Base-by-base conservation (phyloP, 257 asterid species). In the Schizonepeta tenuifolia region DNA sequence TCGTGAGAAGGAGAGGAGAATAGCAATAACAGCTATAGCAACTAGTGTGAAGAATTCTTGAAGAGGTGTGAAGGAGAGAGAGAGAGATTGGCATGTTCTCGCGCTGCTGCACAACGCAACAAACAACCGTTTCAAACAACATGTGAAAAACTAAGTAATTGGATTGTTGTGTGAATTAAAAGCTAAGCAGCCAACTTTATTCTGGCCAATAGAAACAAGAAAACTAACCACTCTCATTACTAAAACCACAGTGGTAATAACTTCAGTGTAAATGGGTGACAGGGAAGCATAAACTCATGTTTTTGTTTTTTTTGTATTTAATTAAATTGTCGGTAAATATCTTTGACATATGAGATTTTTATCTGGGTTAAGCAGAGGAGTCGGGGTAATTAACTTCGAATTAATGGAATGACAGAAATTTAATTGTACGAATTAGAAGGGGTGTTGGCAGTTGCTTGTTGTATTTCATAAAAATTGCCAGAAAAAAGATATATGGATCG, bases 81-180 rank as follows among this genome's bases (percentile, higher is more conserved):
- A 22, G 78, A 63, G 81, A 84, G 76, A 69, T 71, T 84, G 86
- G 85, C 86, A 84, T 80, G 80, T 84, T 87, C 79, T 72, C 55
- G 35, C 78, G 28, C 54, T 59, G 67, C 41, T 9, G 15, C 73
- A 72, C 69, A 72, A 22, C 70, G 73, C 65, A 74, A 81, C 72
- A 72, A 57, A 76, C 84, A 80, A 81, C 84, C 86, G 91, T 87
- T 85, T 85, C 84, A 46, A 75, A 76, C 73, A 84, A 70, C 87
- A 86, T 76, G 87, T 86, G 92, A 83, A 73, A 77, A 78, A 77
- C 82, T 81, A 81, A 83, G 70, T 41, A 38, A 63, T 55, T 57
- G 66, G 70, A 46, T 36, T 71, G 50, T 60, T 36, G 73, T 65
- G 86, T 49, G 75, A 24, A 72, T 49, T 75, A 63, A 84, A 83